These are phyloP conservation scores for Astrothelium subdiscretum DNA, from an alignment of 495 filamentous ascomycete genomes.

Conservation along the genomic window DNA sequence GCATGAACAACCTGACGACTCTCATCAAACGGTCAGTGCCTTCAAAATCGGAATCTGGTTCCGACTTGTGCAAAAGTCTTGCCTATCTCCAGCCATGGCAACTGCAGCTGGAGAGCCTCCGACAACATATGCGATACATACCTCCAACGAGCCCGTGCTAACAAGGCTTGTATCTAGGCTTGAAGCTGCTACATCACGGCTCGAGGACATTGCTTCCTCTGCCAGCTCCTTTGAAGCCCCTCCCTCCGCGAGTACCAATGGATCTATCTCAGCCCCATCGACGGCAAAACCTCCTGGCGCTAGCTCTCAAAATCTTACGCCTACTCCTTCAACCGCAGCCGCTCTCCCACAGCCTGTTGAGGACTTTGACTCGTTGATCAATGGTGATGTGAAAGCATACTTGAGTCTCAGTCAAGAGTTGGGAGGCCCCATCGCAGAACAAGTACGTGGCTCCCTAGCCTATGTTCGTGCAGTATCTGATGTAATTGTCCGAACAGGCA, in stretches of 20 bases:
- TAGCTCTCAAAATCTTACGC: constrained; percentile 15
- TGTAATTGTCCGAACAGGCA: constrained; percentile 31
- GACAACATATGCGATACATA: constrained; percentile 5
- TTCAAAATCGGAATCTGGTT: neutral
- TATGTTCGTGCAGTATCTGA: too few species aligned
- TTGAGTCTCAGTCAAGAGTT: constrained; percentile 65
- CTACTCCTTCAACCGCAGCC: constrained; percentile 23
- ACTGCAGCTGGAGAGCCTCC: constrained; percentile 10
- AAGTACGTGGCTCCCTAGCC: constrained; percentile 54
- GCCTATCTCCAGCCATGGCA: neutral
- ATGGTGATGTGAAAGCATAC: constrained; percentile 62
- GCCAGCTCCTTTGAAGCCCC: constrained; percentile 38
- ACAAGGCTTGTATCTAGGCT: constrained; percentile 54
- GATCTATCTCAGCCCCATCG: constrained; percentile 22
- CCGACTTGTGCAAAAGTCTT: neutral
- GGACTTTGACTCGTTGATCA: constrained; percentile 75
- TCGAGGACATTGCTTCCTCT: constrained; percentile 87
- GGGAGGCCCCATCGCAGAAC: constrained; percentile 66
- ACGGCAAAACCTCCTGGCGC: constrained; percentile 18
- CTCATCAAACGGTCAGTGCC: constrained; percentile 82
- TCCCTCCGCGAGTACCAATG: constrained; percentile 25
- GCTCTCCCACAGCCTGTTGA: constrained; percentile 44
- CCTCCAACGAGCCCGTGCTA: constrained; percentile 23
- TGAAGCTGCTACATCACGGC: constrained; percentile 88
- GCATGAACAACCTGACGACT: constrained; percentile 94